Conservation (phyloP, 1,284 basidiomycete species). For the Spongiforma sp. region DNA sequence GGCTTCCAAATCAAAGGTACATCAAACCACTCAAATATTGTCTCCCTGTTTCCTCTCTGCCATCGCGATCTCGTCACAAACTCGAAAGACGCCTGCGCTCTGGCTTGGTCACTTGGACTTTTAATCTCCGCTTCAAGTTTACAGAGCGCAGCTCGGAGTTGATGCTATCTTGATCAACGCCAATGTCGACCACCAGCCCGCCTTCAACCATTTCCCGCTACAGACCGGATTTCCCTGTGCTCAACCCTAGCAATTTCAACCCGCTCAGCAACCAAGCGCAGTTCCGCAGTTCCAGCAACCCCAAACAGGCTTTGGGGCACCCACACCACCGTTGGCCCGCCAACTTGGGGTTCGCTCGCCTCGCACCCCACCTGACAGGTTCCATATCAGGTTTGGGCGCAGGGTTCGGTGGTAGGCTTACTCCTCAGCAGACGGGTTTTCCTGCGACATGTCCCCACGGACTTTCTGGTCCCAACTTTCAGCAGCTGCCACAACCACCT, state of each 20-base stretch:
- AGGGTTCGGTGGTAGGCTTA: constrained; percentile 36
- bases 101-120: too few species aligned
- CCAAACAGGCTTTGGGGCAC: constrained; percentile 28
- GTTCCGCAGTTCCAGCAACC: constrained; percentile 39
- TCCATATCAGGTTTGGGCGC: constrained; percentile 21
- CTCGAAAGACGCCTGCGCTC: too few species aligned
- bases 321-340: too few species aligned
- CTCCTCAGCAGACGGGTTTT: constrained; percentile 51
- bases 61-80: too few species aligned
- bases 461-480: constrained; percentile 39
- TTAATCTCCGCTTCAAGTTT: too few species aligned
- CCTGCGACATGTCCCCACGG: constrained; percentile 22
- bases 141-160: not conserved
- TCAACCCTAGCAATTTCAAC: constrained; percentile 50
- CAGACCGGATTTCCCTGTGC: constrained; percentile 60
- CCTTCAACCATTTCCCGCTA: constrained; percentile 62
- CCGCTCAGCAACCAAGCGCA: constrained; percentile 42
- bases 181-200: constrained; percentile 58
- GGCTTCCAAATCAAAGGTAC: too few species aligned
- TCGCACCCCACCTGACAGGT: too few species aligned
- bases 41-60: too few species aligned
- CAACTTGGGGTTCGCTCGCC: too few species aligned
- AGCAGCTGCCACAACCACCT: constrained; percentile 54
- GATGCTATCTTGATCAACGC: not conserved
- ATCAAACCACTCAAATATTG: too few species aligned